Evolutionary conservation across 306 rosid species (phyloP).

Genomic region (Erythrophleum fordii): DNA sequence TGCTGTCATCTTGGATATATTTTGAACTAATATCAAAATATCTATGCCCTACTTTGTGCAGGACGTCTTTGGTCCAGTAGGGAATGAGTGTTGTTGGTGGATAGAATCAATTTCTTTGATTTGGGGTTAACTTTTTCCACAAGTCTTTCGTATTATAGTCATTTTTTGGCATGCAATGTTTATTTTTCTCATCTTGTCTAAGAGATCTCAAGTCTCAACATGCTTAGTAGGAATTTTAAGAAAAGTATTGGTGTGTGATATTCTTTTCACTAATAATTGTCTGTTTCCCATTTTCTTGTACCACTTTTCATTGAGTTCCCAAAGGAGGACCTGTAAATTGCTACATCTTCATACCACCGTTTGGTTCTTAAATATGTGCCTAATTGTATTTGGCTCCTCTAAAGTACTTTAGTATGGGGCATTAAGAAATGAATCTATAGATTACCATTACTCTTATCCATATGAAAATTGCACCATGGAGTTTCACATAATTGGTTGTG

Average conservation of each 20-base stretch:
- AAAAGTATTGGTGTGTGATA: not conserved
- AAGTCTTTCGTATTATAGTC: not conserved
- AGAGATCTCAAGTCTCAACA: conserved; percentile 1
- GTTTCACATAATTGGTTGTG: not conserved
- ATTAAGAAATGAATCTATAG: not conserved
- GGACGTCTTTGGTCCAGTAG: not conserved
- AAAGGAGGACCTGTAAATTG: not conserved
- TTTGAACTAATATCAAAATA: too few relatives aligned
- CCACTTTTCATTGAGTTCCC: not conserved
- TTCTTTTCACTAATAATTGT: not conserved
- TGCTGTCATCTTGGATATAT: not conserved
- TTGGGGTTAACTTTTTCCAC: not conserved
- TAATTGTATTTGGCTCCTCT: not conserved
- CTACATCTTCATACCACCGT: not conserved
- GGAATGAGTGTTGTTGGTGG: not conserved
- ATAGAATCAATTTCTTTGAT: not conserved
- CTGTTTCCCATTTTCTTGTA: not conserved
- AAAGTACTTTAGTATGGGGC: not conserved
- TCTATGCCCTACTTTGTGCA: not conserved
- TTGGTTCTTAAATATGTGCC: not conserved
- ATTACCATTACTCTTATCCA: not conserved
- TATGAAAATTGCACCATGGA: not conserved
- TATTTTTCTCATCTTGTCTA: not conserved
- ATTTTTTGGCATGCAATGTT: not conserved
- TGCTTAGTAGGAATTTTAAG: not conserved